Conservation (phyloP, 2,329 filamentous ascomycete genomes). For the Clarireedia paspali region DNA sequence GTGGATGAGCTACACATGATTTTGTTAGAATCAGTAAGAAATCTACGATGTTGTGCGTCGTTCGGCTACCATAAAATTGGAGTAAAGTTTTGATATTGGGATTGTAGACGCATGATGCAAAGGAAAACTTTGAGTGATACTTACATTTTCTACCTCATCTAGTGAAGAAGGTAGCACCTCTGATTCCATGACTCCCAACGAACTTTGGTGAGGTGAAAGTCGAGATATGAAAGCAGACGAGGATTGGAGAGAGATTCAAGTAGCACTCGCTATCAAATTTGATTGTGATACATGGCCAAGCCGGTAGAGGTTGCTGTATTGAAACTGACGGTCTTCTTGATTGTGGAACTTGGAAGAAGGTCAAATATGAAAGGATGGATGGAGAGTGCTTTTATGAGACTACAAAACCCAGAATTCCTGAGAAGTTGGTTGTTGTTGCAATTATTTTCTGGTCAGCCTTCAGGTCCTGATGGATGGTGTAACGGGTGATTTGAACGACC, state of each 20-base stretch:
- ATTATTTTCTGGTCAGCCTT: background rate
- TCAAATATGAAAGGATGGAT: background rate
- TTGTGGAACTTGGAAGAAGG: background rate
- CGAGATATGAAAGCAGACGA: background rate
- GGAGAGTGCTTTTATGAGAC: background rate
- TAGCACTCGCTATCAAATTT: background rate
- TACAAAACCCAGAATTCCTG: background rate
- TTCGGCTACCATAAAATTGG: too few relatives aligned
- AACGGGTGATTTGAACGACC: background rate
- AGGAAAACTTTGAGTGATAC: conserved; percentile 1
- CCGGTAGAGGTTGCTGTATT: background rate
- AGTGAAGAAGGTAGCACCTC: conserved; percentile 24
- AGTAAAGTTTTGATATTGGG: too few relatives aligned
- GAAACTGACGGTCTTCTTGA: background rate
- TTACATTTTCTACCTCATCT: conserved; percentile 26
- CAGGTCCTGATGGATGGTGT: too few relatives aligned
- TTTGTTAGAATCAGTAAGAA: background rate
- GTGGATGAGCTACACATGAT: conserved; percentile 35
- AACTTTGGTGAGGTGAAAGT: background rate
- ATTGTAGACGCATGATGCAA: too few relatives aligned
- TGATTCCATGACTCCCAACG: conserved; percentile 9
- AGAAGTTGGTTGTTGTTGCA: background rate
- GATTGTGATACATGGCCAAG: background rate
- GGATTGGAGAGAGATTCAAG: background rate
- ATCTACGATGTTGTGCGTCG: background rate